These are phyloP conservation scores for Letharia lupina DNA, from an alignment of 495 filamentous ascomycete genomes.

Conservation along the genomic window DNA sequence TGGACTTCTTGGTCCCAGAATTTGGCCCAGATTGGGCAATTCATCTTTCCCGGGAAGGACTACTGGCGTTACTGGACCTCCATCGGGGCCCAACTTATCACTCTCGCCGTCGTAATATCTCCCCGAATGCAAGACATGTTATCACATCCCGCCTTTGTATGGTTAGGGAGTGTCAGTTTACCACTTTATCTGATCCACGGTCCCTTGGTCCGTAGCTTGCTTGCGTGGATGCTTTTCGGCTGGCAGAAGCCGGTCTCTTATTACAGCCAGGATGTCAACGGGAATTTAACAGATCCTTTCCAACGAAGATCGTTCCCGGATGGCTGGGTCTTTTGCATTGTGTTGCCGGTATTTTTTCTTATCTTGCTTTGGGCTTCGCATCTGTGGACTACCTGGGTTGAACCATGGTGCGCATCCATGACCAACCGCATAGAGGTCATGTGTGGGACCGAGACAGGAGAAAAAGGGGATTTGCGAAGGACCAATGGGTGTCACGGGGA, in stretches of 20 bases:
- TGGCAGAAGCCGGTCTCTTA: slow-evolving; percentile 9
- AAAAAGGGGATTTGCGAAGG: not conserved
- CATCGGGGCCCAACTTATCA: slow-evolving; percentile 22
- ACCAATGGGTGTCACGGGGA: slow-evolving; percentile 4
- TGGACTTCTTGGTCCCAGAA: slow-evolving; percentile 50
- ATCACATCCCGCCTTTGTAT: slow-evolving; percentile 16
- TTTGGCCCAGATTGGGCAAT: slow-evolving; percentile 12
- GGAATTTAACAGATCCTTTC: slow-evolving; percentile 9
- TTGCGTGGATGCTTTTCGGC: slow-evolving; percentile 26
- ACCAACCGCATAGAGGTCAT: slow-evolving; percentile 15
- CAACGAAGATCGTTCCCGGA: slow-evolving; percentile 17
- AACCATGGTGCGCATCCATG: slow-evolving; percentile 17
- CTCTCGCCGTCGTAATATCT: slow-evolving; percentile 16
- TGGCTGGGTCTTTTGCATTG: slow-evolving; percentile 14
- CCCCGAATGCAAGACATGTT: slow-evolving; percentile 12
- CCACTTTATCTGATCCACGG: slow-evolving; percentile 27
- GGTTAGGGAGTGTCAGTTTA: slow-evolving; percentile 24
- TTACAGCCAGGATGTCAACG: slow-evolving; percentile 2
- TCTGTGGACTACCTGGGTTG: slow-evolving; percentile 20
- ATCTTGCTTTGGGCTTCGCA: slow-evolving; percentile 15
- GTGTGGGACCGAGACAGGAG: not conserved
- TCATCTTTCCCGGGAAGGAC: slow-evolving; percentile 22
- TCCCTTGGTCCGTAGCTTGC: slow-evolving; percentile 21
- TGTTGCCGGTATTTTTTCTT: slow-evolving; percentile 13
- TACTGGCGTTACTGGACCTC: slow-evolving; percentile 20